Evolutionary conservation across 805 yeast species (phyloP), one percentile per base, ranked within the genome.

Genomic region (Nakazawaea laoshanensis): DNA sequence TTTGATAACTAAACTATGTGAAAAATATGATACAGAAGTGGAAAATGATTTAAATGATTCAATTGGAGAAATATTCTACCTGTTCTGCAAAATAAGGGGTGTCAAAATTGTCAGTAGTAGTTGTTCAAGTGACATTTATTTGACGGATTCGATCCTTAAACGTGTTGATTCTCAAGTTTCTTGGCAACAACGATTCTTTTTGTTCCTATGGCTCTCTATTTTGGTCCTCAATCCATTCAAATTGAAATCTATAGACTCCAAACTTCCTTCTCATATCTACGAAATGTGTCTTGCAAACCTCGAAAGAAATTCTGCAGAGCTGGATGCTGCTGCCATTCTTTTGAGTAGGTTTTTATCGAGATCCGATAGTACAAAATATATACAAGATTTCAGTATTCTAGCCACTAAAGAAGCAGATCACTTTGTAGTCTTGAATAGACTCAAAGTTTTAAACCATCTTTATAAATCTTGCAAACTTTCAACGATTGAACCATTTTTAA

Each of bases 191-290:
- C 48, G 56, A 22, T 76, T 59, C 36, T 52, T 77, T 8, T 47
- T 75, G 26, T 52, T 86, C 7, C 57, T 81, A 3, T 88, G 95
- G 95, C 61, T 85, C 7, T 67, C 79, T 0, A 72, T 78, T 7
- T 55, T 87, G 15, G 67, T 76, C 0, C 56, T 82, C n/a, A 72
- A 77, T 0, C 96, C 97, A 0, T 87, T 88, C 47, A 65, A 71
- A 2, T 56, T 88, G 17, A 53, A 51, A 1, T 41, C 54, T 0
- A 52, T 78, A 11, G 30, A 35, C 8, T 37, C 47, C 0, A 36
- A 52, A 0, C 50, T 69, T 5, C 45, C 67, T 4, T 41, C 45
- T 1, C 33, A 49, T 2, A 44, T 78, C 2, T 65, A 60, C 27
- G 37, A 42, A 0, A 39, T 66, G 6, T 63, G 68, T 0, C 30